These are phyloP conservation scores for Debaryomyces tyrocola DNA, from an alignment of 805 yeast species.

Conservation along the genomic window DNA sequence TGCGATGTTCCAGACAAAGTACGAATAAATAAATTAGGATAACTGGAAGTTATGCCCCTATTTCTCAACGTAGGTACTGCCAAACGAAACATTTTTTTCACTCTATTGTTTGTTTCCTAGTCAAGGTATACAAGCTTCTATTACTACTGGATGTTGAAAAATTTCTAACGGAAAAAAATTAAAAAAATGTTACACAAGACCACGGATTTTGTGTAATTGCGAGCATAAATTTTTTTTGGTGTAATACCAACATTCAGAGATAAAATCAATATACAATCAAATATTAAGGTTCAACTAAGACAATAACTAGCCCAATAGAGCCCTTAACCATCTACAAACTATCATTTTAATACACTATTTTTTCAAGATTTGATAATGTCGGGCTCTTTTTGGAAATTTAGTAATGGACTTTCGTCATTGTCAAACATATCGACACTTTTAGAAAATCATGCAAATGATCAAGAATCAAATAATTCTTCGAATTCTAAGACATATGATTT, in stretches of 20 bases:
- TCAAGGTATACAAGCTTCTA: not conserved
- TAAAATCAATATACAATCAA: not conserved
- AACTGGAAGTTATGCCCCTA: not conserved
- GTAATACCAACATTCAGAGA: not conserved
- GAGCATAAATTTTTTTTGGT: slow-evolving; percentile 1
- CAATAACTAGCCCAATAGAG: not conserved
- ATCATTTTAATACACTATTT: not conserved
- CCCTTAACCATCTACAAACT: not conserved
- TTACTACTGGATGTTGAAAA: not conserved
- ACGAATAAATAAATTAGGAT: not conserved
- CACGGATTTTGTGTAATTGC: slow-evolving; percentile 2
- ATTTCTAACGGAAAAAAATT: not conserved
- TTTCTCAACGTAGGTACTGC: not conserved
- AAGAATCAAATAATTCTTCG: slow-evolving; percentile 16
- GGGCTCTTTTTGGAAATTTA: slow-evolving; percentile 49
- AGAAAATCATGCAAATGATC: slow-evolving; percentile 29
- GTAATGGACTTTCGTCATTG: slow-evolving; percentile 45
- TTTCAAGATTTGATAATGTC: slow-evolving; percentile 28
- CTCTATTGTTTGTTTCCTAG: not conserved
- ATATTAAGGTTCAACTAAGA: not conserved
- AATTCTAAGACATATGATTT: slow-evolving; percentile 21
- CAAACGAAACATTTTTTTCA: slow-evolving; percentile 2
- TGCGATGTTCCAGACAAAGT: not conserved
- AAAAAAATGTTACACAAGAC: not conserved
- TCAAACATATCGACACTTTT: slow-evolving; percentile 41